phyloP scores from a whole-genome alignment of 108 stramenopile species.

The Cyclostephanos invisitatus region DNA sequence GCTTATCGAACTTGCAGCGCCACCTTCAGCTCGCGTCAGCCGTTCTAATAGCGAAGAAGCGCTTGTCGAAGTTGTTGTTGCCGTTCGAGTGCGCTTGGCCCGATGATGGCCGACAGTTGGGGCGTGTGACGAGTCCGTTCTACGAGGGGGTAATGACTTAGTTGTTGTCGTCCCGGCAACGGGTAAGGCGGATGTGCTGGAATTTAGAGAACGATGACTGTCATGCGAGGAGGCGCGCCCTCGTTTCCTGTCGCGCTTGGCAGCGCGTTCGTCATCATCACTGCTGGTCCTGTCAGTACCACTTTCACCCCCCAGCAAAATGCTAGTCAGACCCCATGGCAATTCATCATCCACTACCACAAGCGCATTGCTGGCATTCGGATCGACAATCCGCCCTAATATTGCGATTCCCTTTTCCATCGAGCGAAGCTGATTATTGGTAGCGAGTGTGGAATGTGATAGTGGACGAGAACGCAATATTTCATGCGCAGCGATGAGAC shows the following conservation, averaged over 20 bases:
- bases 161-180: background rate
- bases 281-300: background rate
- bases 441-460: slow-evolving; percentile 9
- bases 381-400: slow-evolving; percentile 42
- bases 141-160: background rate
- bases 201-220: slow-evolving; percentile 13
- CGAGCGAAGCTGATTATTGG: slow-evolving; percentile 5
- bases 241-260: slow-evolving; percentile 15
- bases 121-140: background rate
- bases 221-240: slow-evolving; percentile 25
- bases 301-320: background rate
- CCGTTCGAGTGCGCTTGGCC: slow-evolving; percentile 16
- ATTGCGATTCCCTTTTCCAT: slow-evolving; percentile 36
- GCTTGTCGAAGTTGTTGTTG: background rate
- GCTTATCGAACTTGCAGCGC: slow-evolving; percentile 5
- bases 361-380: slow-evolving; percentile 30
- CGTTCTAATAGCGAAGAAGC: slow-evolving; percentile 33
- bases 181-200: background rate
- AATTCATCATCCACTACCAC: slow-evolving; percentile 33
- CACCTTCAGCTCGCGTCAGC: slow-evolving; percentile 14
- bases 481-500: slow-evolving; percentile 45
- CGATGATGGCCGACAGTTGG: background rate
- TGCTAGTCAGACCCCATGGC: slow-evolving; percentile 13
- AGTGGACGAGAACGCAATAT: slow-evolving; percentile 29
- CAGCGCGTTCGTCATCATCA: background rate